phyloP scores from a whole-genome alignment of 2,329 filamentous ascomycete species.

The Botrytis aclada region DNA sequence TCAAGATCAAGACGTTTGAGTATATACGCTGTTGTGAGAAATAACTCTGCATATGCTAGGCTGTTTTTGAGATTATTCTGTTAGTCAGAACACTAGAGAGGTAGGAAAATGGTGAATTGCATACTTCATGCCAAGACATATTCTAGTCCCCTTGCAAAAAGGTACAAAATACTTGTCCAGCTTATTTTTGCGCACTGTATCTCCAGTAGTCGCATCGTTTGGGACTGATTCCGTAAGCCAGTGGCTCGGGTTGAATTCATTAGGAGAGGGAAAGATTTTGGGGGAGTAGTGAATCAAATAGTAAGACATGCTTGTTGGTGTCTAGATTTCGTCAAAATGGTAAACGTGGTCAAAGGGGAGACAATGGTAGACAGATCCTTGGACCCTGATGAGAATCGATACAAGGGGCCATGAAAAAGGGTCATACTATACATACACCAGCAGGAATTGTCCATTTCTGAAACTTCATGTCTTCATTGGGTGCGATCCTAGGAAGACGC shows the following conservation, averaged over 20 bases:
- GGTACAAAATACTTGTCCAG: conserved; percentile 13
- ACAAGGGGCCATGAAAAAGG: not conserved
- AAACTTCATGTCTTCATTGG: conserved; percentile 27
- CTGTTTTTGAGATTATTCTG: not conserved
- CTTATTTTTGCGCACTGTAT: not conserved
- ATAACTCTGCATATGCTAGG: conserved; percentile 16
- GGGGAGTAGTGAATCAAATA: conserved; percentile 12
- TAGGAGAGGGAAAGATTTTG: conserved; percentile 7
- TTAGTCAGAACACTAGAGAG: not conserved
- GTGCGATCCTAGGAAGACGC: conserved; percentile 35
- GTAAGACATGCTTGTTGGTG: conserved; percentile 16
- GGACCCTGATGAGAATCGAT: not conserved
- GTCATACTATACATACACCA: conserved; percentile 27
- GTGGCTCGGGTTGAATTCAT: conserved; percentile 6
- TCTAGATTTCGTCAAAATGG: not conserved
- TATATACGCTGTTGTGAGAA: conserved; percentile 6
- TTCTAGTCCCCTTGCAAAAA: conserved; percentile 7
- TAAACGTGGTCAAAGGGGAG: not conserved
- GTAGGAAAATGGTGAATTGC: not conserved
- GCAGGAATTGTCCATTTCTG: conserved; percentile 28
- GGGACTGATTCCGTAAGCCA: not conserved
- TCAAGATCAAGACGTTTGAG: conserved; percentile 9
- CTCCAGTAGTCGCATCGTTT: not conserved
- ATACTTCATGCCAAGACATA: conserved; percentile 14
- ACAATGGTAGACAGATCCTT: no score